Conservation (phyloP, 257 asterid species). For the Capsicum pubescens region DNA sequence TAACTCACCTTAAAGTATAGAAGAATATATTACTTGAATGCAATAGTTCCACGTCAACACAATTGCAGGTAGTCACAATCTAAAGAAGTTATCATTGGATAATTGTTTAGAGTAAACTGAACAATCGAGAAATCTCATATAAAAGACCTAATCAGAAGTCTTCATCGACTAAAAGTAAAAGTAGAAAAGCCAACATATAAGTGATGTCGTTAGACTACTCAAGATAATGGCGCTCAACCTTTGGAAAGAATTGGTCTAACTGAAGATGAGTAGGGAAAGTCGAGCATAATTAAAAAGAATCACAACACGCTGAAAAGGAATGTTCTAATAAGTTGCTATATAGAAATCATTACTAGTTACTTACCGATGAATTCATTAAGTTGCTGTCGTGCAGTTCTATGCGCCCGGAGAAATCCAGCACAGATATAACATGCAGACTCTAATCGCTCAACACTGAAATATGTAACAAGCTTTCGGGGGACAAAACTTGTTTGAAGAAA, state of each 20-base stretch:
- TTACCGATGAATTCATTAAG: slow-evolving; percentile 84
- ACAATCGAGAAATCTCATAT: slow-evolving; percentile 23
- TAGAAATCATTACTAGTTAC: slow-evolving; percentile 33
- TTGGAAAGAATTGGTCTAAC: background rate
- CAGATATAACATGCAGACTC: slow-evolving; percentile 86
- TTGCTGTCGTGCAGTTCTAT: slow-evolving; percentile 81
- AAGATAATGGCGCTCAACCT: background rate
- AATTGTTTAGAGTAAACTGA: background rate
- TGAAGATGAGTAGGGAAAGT: slow-evolving; percentile 16
- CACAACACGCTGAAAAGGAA: slow-evolving; percentile 30
- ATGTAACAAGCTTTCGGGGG: slow-evolving; percentile 77
- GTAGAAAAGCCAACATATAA: background rate
- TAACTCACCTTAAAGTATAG: background rate
- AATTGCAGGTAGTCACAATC: background rate
- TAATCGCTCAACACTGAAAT: slow-evolving; percentile 80
- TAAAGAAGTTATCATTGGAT: slow-evolving; percentile 56
- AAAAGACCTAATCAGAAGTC: background rate
- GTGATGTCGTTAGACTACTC: background rate
- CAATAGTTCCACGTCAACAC: background rate
- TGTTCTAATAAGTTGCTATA: slow-evolving; percentile 14
- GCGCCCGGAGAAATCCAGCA: slow-evolving; percentile 97
- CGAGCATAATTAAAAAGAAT: background rate
- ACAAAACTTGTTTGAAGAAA: slow-evolving; percentile 72
- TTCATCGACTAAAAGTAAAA: background rate
- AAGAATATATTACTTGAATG: background rate